Evolutionary conservation across 2,329 filamentous ascomycete species (phyloP).

Genomic region (Emergomyces africanus): DNA sequence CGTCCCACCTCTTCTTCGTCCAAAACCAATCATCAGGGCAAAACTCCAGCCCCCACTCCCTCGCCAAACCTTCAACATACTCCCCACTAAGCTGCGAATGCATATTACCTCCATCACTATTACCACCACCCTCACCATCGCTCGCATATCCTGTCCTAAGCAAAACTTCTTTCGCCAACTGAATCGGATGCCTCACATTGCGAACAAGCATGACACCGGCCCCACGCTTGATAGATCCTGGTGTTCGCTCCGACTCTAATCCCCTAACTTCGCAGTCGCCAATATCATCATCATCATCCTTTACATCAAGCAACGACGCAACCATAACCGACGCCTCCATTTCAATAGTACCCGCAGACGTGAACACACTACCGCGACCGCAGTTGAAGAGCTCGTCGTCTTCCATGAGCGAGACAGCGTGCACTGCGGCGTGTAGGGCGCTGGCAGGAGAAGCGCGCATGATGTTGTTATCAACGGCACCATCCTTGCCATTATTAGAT

Average conservation of each 20-base stretch:
- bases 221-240: conserved; percentile 58
- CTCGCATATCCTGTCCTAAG: conserved; percentile 39
- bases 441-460: conserved; percentile 20
- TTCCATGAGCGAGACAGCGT: conserved; percentile 65
- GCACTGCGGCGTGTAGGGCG: conserved; percentile 61
- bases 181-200: conserved; percentile 66
- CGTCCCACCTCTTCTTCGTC: conserved; percentile 65
- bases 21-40: conserved; percentile 64
- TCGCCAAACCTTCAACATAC: conserved; percentile 57
- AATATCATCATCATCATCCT: conserved; percentile 1
- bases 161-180: conserved; percentile 58
- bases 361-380: conserved; percentile 76
- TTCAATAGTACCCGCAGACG: conserved; percentile 67
- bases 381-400: conserved; percentile 74
- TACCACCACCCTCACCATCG: conserved; percentile 21
- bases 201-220: conserved; percentile 63
- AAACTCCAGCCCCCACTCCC: conserved; percentile 49
- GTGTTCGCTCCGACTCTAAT: conserved; percentile 11
- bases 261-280: neutral
- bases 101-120: conserved; percentile 22
- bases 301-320: conserved; percentile 29
- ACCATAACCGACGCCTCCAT: conserved; percentile 85
- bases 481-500: neutral
- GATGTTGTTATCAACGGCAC: neutral
- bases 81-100: conserved; percentile 58